Conservation (phyloP, 805 yeast genomes). For the Yarrowia osloensis region DNA sequence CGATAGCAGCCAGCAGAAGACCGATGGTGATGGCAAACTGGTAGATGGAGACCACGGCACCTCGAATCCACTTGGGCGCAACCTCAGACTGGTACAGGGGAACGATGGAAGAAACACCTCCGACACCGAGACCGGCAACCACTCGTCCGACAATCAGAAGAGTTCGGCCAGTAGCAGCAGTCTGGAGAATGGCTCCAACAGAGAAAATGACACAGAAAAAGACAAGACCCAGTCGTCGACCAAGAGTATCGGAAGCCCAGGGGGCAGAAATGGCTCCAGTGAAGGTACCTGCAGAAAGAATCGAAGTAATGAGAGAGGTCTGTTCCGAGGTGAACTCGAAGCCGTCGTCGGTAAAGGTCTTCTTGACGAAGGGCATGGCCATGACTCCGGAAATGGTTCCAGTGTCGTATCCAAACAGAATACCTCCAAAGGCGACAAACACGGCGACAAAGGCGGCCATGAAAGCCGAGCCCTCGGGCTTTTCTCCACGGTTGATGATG, state of each 20-base stretch:
- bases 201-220: slow-evolving; percentile 62
- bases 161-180: slow-evolving; percentile 52
- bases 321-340: slow-evolving; percentile 58
- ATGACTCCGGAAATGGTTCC: slow-evolving; percentile 78
- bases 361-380: slow-evolving; percentile 70
- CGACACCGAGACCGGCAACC: slow-evolving; percentile 75
- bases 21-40: slow-evolving; percentile 77
- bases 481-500: slow-evolving; percentile 31
- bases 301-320: slow-evolving; percentile 71
- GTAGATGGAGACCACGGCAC: slow-evolving; percentile 73
- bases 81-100: slow-evolving; percentile 78
- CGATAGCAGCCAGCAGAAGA: slow-evolving; percentile 51
- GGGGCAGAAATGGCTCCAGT: slow-evolving; percentile 64
- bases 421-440: slow-evolving; percentile 89
- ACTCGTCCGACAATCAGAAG: slow-evolving; percentile 72
- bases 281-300: slow-evolving; percentile 81
- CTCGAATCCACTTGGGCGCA: slow-evolving; percentile 75
- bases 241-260: slow-evolving; percentile 65
- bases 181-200: slow-evolving; percentile 71
- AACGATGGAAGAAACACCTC: slow-evolving; percentile 71
- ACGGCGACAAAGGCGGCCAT: slow-evolving; percentile 74
- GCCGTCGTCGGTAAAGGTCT: slow-evolving; percentile 51
- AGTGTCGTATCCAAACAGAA: slow-evolving; percentile 86
- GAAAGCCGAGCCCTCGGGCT: slow-evolving; percentile 48
- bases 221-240: slow-evolving; percentile 69